These are phyloP conservation scores for Pseudoscleropodium purum DNA, from an alignment of 225 moss, liverwort and hornwort genomes.

Conservation along the genomic window DNA sequence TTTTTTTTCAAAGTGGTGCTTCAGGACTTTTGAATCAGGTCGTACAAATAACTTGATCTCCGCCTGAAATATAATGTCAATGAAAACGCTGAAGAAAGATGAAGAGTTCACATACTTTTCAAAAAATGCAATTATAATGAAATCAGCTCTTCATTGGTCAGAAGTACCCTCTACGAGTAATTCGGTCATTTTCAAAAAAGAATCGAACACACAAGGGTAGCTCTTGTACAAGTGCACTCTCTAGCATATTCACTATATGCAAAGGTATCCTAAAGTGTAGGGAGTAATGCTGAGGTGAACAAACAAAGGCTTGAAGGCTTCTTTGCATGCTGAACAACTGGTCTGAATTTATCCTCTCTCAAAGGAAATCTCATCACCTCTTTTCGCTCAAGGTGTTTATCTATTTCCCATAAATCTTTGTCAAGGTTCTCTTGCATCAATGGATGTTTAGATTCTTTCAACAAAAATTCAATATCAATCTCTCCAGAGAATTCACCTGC, in stretches of 20 bases:
- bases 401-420: slow-evolving; percentile 69
- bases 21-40: slow-evolving; percentile 56
- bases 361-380: slow-evolving; percentile 45
- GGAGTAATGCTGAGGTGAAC: not conserved
- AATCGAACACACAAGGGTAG: not conserved
- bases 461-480: slow-evolving; percentile 53
- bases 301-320: not conserved
- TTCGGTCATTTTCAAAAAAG: not conserved
- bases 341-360: slow-evolving; percentile 2
- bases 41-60: slow-evolving; percentile 70
- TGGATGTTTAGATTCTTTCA: slow-evolving; percentile 59
- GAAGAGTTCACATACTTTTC: not conserved
- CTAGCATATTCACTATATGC: not conserved
- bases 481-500: slow-evolving; percentile 42
- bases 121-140: not conserved
- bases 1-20: slow-evolving; percentile 79
- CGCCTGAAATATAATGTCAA: slow-evolving; percentile 39
- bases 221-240: not conserved
- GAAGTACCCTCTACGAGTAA: not conserved
- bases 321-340: not conserved
- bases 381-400: slow-evolving; percentile 74
- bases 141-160: not conserved
- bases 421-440: slow-evolving; percentile 66
- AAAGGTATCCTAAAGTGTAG: not conserved
- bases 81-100: not conserved